A percentile compares a stretch with the other conserved stretches of the same genome.
Conservation (phyloP, 1,139 yeast species). For the Kodamaea fungicola region DNA sequence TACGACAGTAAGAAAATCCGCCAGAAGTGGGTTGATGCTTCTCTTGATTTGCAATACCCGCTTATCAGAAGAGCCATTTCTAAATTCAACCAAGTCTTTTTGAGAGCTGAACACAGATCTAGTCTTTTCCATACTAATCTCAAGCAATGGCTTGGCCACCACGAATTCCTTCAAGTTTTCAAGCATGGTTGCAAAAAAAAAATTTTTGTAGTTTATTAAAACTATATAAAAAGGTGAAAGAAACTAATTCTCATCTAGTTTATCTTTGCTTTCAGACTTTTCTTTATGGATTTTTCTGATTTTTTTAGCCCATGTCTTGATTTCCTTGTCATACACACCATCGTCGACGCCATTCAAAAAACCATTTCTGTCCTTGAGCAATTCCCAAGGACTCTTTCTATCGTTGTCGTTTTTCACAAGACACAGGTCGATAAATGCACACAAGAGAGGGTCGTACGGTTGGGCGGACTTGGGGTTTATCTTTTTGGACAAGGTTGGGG, state of each 20-base stretch:
- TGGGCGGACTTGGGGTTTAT: conserved; percentile 23
- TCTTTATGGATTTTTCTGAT: conserved; percentile 33
- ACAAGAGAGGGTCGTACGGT: conserved; percentile 40
- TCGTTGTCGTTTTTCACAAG: conserved; percentile 60
- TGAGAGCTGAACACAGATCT: too few species aligned
- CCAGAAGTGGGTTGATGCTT: too few species aligned
- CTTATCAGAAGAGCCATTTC: neutral
- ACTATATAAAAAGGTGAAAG: neutral
- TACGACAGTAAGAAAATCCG: too few species aligned
- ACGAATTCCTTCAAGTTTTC: too few species aligned
- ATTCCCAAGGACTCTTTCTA: conserved; percentile 62
- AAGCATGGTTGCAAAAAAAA: conserved; percentile 1
- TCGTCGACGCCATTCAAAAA: conserved; percentile 44
- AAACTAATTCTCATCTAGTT: conserved; percentile 1
- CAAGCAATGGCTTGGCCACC: too few species aligned
- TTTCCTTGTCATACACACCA: conserved; percentile 42
- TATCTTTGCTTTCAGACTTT: conserved; percentile 7
- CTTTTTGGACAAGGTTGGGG: conserved; percentile 58
- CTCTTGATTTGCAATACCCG: too few species aligned
- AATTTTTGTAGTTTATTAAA: neutral
- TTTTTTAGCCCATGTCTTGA: conserved; percentile 48
- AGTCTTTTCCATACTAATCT: too few species aligned
- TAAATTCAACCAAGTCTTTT: neutral
- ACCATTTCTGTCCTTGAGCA: conserved; percentile 37
- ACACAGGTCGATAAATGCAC: conserved; percentile 66